A percentile compares a stretch with the other conserved stretches of the same genome.
These are phyloP conservation scores for Oryza glumipatula DNA, from an alignment of 176 grass and related monocot species.

Conservation along the genomic window DNA sequence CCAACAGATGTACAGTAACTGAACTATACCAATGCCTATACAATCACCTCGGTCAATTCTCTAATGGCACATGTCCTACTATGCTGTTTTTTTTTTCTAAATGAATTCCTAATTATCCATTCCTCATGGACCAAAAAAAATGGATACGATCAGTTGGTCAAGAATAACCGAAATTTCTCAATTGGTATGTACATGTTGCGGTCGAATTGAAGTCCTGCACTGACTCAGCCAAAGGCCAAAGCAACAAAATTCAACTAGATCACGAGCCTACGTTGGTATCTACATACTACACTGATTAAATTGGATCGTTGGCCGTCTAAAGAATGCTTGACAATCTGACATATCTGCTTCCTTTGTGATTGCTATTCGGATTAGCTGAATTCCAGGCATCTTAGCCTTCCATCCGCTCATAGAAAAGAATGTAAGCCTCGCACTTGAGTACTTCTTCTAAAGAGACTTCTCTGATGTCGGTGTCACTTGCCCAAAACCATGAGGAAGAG, in stretches of 20 bases:
- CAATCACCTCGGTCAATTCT: background rate
- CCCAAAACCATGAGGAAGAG: constrained; percentile 62
- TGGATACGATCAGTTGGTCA: background rate
- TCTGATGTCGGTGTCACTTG: constrained; percentile 46
- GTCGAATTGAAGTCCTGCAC: constrained; percentile 6
- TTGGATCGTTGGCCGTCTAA: too few species aligned
- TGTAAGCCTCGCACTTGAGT: constrained; percentile 60
- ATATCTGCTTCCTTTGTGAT: background rate
- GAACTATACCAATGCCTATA: background rate
- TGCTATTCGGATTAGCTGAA: background rate
- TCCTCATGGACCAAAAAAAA: background rate
- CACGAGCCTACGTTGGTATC: background rate
- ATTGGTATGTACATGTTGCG: background rate
- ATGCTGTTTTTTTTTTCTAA: background rate
- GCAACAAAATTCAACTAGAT: background rate
- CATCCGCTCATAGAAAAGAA: constrained; percentile 83
- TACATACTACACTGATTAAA: constrained; percentile 5
- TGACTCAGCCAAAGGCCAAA: background rate
- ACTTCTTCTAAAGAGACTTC: constrained; percentile 70
- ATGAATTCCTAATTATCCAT: background rate
- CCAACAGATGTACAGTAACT: background rate
- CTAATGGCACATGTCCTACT: background rate
- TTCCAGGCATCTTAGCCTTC: constrained; percentile 23
- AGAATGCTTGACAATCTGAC: background rate
- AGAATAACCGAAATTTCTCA: background rate